These are phyloP conservation scores for Lactifluus echinatus DNA, from an alignment of 768 basidiomycete genomes.

Conservation along the genomic window DNA sequence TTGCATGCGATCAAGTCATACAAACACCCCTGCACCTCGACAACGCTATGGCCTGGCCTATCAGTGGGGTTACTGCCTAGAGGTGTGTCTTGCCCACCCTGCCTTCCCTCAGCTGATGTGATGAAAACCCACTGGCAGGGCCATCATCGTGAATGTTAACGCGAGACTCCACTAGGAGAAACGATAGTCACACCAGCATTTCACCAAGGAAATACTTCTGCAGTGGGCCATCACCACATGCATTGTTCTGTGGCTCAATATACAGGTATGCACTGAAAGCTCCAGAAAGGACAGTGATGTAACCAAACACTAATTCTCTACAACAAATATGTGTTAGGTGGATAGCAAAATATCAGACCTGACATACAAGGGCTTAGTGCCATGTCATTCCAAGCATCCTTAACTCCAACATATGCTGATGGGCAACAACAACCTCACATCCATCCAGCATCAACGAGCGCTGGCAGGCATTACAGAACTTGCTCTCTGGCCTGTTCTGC, in stretches of 20 bases:
- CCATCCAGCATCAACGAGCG: constrained; percentile 55
- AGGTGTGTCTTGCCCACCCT: constrained; percentile 42
- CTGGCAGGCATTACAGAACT: constrained; percentile 82
- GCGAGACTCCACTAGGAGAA: background rate
- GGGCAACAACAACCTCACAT: background rate
- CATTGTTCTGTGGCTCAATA: constrained; percentile 85
- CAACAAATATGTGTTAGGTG: background rate
- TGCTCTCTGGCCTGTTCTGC: constrained; percentile 89
- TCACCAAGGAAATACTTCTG: constrained; percentile 98
- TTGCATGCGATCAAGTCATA: constrained; percentile 62
- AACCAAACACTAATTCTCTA: constrained; percentile 80
- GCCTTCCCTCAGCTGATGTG: too few relatives aligned
- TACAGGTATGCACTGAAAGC: constrained; percentile 91
- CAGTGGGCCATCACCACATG: constrained; percentile 73
- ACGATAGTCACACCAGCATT: constrained; percentile 52
- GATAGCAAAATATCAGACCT: background rate
- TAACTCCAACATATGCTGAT: too few relatives aligned
- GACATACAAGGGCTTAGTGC: constrained; percentile 64
- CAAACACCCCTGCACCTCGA: constrained; percentile 56
- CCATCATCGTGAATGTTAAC: too few relatives aligned
- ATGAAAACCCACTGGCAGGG: too few relatives aligned
- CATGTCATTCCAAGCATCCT: background rate
- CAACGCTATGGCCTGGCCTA: constrained; percentile 68
- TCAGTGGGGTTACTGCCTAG: constrained; percentile 77
- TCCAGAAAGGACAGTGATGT: constrained; percentile 89